A percentile compares a stretch with the other conserved stretches of the same genome.
phyloP scores from a whole-genome alignment of 345 rosid species.

The Aurinia saxatilis region DNA sequence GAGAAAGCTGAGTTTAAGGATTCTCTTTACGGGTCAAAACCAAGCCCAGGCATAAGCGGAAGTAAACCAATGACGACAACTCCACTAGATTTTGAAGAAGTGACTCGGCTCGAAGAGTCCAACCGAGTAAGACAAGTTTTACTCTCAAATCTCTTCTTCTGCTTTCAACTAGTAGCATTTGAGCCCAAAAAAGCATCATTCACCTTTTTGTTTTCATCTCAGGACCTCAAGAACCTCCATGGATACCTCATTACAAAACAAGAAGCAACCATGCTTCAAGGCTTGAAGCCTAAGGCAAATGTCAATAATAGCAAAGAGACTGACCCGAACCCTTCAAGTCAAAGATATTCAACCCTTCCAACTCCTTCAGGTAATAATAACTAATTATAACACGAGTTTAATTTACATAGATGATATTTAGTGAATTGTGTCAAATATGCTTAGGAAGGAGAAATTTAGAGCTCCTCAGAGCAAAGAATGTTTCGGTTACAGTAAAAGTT shows the following conservation, averaged over 20 bases:
- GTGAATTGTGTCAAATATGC: conserved; percentile 1
- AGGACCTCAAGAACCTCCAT: conserved; percentile 64
- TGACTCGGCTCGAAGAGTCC: too few relatives aligned
- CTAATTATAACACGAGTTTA: neutral
- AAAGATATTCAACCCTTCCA: conserved; percentile 23
- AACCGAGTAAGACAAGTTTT: too few relatives aligned
- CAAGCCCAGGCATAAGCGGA: too few relatives aligned
- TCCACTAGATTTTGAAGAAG: too few relatives aligned
- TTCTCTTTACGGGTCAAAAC: too few relatives aligned
- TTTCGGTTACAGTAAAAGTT: conserved; percentile 24
- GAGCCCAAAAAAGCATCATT: neutral
- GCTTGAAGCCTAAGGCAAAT: conserved; percentile 33
- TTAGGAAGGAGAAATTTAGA: conserved; percentile 54
- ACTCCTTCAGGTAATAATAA: conserved; percentile 22
- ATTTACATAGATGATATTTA: neutral
- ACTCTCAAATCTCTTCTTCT: too few relatives aligned
- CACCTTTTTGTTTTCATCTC: conserved; percentile 7
- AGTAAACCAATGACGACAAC: too few relatives aligned
- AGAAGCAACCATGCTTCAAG: conserved; percentile 53
- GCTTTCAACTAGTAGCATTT: too few relatives aligned
- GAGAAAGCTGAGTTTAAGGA: too few relatives aligned
- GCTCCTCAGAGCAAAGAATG: conserved; percentile 33
- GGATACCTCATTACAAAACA: conserved; percentile 55
- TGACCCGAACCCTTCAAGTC: conserved; percentile 27
- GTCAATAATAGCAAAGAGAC: conserved; percentile 24